Evolutionary conservation across 1,284 basidiomycete species (phyloP).

Genomic region (Mycosarcoma mackinlayi): DNA sequence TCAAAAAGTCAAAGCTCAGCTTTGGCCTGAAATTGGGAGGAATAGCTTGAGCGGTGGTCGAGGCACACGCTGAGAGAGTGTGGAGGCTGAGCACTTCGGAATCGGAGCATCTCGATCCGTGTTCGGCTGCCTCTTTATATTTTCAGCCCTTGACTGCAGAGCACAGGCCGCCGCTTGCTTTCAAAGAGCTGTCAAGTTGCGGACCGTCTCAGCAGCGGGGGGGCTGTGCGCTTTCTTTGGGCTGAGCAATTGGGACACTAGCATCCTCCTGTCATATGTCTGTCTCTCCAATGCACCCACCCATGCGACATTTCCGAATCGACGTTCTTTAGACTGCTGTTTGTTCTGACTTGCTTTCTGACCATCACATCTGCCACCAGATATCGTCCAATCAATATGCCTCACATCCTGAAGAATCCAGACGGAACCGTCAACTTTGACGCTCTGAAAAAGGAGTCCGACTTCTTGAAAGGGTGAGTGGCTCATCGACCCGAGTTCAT

Average conservation of each 20-base stretch:
- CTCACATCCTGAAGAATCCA: conserved; percentile 39
- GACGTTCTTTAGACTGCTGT: conserved; percentile 2
- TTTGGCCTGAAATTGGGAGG: no score
- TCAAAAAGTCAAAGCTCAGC: not conserved
- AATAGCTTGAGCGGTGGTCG: no score
- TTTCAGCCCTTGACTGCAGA: not conserved
- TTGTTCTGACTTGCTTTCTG: conserved; percentile 3
- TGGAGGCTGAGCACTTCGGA: conserved; percentile 14
- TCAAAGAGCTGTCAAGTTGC: no score
- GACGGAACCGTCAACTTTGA: conserved; percentile 56
- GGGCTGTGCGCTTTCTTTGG: no score
- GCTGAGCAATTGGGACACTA: no score
- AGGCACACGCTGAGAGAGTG: no score
- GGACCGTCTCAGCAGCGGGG: no score
- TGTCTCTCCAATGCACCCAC: no score
- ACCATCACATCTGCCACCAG: conserved; percentile 8
- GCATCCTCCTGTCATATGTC: no score
- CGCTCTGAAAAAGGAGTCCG: conserved; percentile 40
- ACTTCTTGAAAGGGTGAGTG: conserved; percentile 45
- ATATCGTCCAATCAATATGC: conserved; percentile 21
- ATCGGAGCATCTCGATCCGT: conserved; percentile 30
- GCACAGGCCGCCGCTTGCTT: no score
- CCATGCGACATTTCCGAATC: no score
- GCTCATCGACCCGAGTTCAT: not conserved
- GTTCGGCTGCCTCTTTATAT: conserved; percentile 12